A percentile compares a stretch with the other conserved stretches of the same genome.
phyloP scores from a whole-genome alignment of 2,329 filamentous ascomycete genomes.

The Ophiostoma montium region DNA sequence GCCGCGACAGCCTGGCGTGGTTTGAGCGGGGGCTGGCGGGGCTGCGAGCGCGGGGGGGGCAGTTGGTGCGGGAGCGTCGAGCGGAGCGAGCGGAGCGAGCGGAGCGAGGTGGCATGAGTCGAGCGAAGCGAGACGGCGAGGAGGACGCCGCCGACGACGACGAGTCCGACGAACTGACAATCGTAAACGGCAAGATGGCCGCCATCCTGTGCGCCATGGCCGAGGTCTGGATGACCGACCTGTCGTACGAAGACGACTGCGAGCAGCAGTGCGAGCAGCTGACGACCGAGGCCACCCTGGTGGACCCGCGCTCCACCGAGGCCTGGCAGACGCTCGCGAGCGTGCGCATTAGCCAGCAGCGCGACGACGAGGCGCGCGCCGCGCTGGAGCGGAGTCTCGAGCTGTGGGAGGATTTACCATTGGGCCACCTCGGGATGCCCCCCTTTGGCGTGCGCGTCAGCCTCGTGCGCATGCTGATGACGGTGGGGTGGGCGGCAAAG shows the following conservation, averaged over 20 bases:
- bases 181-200: conserved; percentile 67
- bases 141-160: conserved; percentile 8
- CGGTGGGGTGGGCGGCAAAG: conserved; percentile 72
- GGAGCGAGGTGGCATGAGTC: too few species aligned
- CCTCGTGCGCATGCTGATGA: conserved; percentile 74
- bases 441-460: conserved; percentile 78
- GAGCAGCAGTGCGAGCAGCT: conserved; percentile 77
- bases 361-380: conserved; percentile 62
- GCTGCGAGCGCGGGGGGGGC: conserved; percentile 34
- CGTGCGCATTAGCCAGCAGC: conserved; percentile 77
- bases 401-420: conserved; percentile 67
- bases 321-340: conserved; percentile 93
- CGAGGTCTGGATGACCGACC: conserved; percentile 98
- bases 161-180: conserved; percentile 23
- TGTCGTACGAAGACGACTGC: conserved; percentile 84
- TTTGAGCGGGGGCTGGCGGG: conserved; percentile 57
- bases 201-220: conserved; percentile 87
- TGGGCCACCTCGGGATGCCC: conserved; percentile 58
- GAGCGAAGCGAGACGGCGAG: not conserved
- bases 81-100: not conserved
- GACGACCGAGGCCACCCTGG: conserved; percentile 77
- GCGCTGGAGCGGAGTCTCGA: conserved; percentile 68
- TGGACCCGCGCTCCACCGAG: conserved; percentile 69
- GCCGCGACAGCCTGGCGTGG: conserved; percentile 50
- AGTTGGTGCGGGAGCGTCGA: not conserved